phyloP scores from a whole-genome alignment of 2,329 filamentous ascomycete genomes.

The Zymoseptoria crescenta region DNA sequence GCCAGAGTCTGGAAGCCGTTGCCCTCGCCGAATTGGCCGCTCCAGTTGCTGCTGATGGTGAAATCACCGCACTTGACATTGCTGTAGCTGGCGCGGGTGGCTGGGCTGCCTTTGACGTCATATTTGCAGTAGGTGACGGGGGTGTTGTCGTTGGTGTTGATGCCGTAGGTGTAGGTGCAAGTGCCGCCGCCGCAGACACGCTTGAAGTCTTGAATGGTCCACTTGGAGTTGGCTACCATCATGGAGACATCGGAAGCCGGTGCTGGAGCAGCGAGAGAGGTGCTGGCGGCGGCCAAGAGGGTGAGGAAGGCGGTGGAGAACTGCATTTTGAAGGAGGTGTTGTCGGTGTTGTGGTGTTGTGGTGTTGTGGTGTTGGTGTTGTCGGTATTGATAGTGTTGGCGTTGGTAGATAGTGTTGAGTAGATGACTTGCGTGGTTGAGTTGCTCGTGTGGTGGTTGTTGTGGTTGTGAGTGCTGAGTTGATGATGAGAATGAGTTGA shows the following conservation, averaged over 20 bases:
- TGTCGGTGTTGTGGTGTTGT: constrained; percentile 5
- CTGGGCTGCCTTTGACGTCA: constrained; percentile 12
- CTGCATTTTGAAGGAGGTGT: constrained; percentile 14
- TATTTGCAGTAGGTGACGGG: constrained; percentile 11
- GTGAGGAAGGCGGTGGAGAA: constrained; percentile 13
- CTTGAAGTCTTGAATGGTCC: constrained; percentile 18
- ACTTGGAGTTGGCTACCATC: constrained; percentile 11
- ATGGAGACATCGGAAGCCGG: constrained; percentile 8
- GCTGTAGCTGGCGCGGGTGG: constrained; percentile 10
- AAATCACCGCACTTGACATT: constrained; percentile 14
- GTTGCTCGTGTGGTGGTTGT: neutral
- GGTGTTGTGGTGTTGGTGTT: constrained; percentile 4
- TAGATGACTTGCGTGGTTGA: neutral
- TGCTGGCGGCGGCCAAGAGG: constrained; percentile 9
- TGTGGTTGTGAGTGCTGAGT: neutral
- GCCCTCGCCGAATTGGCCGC: constrained; percentile 14
- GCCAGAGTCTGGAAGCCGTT: constrained; percentile 16
- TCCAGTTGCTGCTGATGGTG: constrained; percentile 14
- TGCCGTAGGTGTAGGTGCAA: constrained; percentile 15
- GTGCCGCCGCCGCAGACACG: constrained; percentile 11
- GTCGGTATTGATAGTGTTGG: constrained; percentile 1
- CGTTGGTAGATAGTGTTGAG: neutral
- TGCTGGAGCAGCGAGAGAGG: constrained; percentile 9
- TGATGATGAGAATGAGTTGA: neutral
- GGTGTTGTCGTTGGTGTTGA: constrained; percentile 16